These are phyloP conservation scores for Cercospora brassicicola DNA, from an alignment of 2,329 filamentous ascomycete genomes.

Conservation along the genomic window DNA sequence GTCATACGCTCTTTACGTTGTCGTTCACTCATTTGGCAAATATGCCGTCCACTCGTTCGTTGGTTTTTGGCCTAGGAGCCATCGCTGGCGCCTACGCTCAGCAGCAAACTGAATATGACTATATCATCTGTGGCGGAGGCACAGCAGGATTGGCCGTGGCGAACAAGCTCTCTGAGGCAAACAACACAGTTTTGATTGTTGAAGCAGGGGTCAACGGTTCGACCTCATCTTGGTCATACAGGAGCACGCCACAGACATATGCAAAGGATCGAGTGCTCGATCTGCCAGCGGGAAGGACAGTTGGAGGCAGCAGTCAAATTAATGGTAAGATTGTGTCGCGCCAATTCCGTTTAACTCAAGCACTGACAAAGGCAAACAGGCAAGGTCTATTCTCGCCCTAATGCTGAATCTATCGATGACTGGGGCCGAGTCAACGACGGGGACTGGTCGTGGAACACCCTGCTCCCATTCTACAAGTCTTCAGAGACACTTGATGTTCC, in stretches of 20 bases:
- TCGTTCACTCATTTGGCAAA: background rate
- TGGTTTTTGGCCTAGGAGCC: constrained; percentile 1
- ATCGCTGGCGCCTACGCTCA: constrained; percentile 2
- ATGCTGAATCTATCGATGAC: constrained; percentile 18
- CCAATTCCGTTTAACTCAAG: background rate
- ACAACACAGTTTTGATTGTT: constrained; percentile 35
- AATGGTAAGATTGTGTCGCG: constrained; percentile 8
- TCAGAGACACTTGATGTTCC: constrained; percentile 12
- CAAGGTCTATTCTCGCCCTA: constrained; percentile 21
- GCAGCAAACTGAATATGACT: constrained; percentile 15
- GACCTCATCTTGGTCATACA: constrained; percentile 6
- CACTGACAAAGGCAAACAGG: constrained; percentile 8
- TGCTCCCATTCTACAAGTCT: constrained; percentile 20
- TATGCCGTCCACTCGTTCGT: constrained; percentile 12
- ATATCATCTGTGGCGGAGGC: constrained; percentile 34
- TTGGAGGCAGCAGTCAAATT: constrained; percentile 22
- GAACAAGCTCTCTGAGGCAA: constrained; percentile 31
- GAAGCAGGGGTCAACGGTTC: constrained; percentile 21
- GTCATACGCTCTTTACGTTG: background rate
- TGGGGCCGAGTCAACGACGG: constrained; percentile 19
- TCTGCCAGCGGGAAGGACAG: constrained; percentile 19
- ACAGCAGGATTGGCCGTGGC: constrained; percentile 35
- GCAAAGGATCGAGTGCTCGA: constrained; percentile 9
- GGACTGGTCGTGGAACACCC: constrained; percentile 20
- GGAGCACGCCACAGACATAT: constrained; percentile 12